Conservation (phyloP, 805 yeast species). For the Candida incommunis region DNA sequence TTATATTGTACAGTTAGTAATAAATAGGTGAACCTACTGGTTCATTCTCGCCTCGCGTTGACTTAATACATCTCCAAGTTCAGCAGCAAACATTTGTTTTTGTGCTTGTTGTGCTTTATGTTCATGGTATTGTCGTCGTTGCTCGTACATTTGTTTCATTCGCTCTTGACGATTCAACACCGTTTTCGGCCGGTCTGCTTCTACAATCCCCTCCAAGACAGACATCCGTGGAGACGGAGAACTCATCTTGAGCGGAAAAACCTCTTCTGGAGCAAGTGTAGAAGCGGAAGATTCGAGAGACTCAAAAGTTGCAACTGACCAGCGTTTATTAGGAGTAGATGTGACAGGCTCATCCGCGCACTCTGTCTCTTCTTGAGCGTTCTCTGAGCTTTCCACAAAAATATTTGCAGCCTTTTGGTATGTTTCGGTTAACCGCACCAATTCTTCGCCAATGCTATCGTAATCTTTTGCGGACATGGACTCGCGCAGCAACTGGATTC, state of each 20-base stretch:
- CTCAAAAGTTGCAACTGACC: constrained; percentile 1
- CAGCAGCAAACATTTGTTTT: not conserved
- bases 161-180: not conserved
- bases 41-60: not conserved
- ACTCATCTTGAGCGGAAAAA: not conserved
- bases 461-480: not conserved
- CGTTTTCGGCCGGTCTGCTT: not conserved
- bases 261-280: not conserved
- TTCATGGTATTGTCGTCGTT: not conserved
- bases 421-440: not conserved
- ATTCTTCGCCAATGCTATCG: not conserved
- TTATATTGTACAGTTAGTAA: not conserved
- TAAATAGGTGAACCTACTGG: not conserved
- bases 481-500: not conserved
- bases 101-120: not conserved
- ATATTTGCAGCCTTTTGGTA: not conserved
- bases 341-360: not conserved
- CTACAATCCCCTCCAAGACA: not conserved
- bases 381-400: not conserved
- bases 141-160: not conserved
- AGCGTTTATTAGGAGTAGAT: not conserved
- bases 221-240: not conserved
- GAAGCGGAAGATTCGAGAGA: not conserved
- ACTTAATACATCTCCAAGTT: not conserved
- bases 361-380: not conserved